Base-by-base conservation (phyloP, 768 basidiomycete species). In the Lactarius hengduanensis region DNA sequence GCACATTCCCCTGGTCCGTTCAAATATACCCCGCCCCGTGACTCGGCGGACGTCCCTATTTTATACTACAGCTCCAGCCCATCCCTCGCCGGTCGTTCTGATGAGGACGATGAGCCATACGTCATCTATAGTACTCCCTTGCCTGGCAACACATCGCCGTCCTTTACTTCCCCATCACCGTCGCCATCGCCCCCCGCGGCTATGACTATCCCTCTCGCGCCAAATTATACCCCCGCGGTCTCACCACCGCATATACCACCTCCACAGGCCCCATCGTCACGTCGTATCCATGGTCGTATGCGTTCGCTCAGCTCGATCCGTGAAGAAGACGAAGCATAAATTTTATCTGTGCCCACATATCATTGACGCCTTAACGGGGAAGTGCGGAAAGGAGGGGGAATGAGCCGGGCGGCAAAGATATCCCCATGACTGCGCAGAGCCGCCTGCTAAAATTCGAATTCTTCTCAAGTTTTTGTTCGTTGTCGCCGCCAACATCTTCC, bases 41-140 rank as follows among this genome's bases (percentile, higher is more conserved):
- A 64, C 15, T 22, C 54, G 40, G 64, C 64, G 10, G 64, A 71
- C 47, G 66, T 59, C 10, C 68, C 68, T 7, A 61, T 50, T n/a
- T 57, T 64, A 2, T 67, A 59, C 53, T 71, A 71, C 47, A 62
- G 61, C 28, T 65, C 69, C 1, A 59, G 38, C 36, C 34, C 64
- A 13, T 66, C 70, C 11, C 40, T 57, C 11, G 32, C 43, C 20
- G 53, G 53, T 30, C 59, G 59, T 57, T 59, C 50, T 22, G 70
- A 65, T 9, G 70, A 70, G 53, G 68, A 61, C 6, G 70, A 66
- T 20, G 67, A 70, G 11, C 70, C 70, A 5, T 71, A 71, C 40
- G 59, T 71, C 30, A 71, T 71, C 34, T 71, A 71, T 45, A 71
- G 70, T 50, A 71, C 70, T 2, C 70, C 70, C 36, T 57, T 66